Evolutionary conservation across 179 eudicot genomes (phyloP).

Genomic region (Carnegiea gigantea): DNA sequence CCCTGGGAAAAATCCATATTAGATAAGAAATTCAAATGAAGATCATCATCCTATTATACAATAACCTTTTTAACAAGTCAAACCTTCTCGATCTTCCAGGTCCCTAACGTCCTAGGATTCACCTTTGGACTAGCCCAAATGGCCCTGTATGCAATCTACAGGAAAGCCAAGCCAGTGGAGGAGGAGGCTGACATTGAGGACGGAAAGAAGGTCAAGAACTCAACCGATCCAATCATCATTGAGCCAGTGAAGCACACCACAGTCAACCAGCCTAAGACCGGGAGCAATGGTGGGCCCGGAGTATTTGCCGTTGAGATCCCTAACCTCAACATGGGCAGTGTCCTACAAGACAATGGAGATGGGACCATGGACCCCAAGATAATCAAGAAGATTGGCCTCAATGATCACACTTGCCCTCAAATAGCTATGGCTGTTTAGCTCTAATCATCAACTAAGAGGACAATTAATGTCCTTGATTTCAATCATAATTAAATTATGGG

Average conservation of each 20-base stretch:
- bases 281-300: conserved; percentile 5
- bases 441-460: background rate
- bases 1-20: background rate
- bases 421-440: conserved; percentile 26
- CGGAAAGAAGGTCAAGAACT: conserved; percentile 18
- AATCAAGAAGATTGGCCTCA: conserved; percentile 19
- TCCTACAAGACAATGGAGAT: background rate
- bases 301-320: conserved; percentile 32
- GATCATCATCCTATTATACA: too few species aligned
- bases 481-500: background rate
- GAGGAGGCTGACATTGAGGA: conserved; percentile 23
- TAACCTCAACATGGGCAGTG: conserved; percentile 15
- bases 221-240: conserved; percentile 20
- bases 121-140: conserved; percentile 57
- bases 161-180: conserved; percentile 32
- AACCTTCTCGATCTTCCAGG: conserved; percentile 21
- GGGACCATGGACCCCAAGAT: conserved; percentile 17
- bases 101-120: conserved; percentile 68
- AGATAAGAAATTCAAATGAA: background rate
- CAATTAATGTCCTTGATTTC: background rate
- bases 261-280: conserved; percentile 18
- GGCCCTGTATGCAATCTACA: conserved; percentile 50
- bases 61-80: background rate
- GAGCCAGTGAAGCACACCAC: conserved; percentile 27
- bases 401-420: conserved; percentile 23